phyloP scores from a whole-genome alignment of 2,329 filamentous ascomycete genomes.

The Dothideomycetes sp. region DNA sequence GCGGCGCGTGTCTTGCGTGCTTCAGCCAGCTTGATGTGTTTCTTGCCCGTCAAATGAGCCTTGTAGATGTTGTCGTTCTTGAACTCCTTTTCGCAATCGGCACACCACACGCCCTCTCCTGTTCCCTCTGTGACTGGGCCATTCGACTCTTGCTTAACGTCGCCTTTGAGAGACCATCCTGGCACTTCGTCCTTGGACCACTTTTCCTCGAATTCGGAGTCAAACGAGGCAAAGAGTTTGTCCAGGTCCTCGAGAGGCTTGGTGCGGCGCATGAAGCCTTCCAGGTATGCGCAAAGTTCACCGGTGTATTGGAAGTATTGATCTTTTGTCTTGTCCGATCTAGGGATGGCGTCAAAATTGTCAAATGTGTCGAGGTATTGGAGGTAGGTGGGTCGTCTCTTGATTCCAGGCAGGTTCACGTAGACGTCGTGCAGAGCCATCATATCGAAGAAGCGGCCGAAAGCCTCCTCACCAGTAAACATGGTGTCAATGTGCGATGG shows the following conservation, averaged over 20 bases:
- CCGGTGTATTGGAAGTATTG: constrained; percentile 85
- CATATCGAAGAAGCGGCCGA: constrained; percentile 84
- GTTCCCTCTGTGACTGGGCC: constrained; percentile 40
- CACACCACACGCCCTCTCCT: constrained; percentile 72
- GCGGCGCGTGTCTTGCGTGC: constrained; percentile 36
- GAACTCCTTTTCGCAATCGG: constrained; percentile 88
- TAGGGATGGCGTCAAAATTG: constrained; percentile 68
- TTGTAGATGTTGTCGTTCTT: constrained; percentile 93
- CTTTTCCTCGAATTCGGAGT: constrained; percentile 69
- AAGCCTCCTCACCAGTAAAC: constrained; percentile 93
- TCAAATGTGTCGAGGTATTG: constrained; percentile 92
- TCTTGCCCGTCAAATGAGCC: constrained; percentile 78
- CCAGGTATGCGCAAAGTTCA: constrained; percentile 69
- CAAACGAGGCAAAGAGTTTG: constrained; percentile 63
- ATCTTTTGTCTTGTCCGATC: constrained; percentile 79
- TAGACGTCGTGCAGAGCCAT: constrained; percentile 76
- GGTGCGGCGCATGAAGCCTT: constrained; percentile 75
- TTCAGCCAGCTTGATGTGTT: constrained; percentile 78
- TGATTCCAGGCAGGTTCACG: constrained; percentile 77
- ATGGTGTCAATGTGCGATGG: constrained; percentile 71
- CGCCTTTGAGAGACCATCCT: constrained; percentile 48
- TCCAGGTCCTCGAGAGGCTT: constrained; percentile 78
- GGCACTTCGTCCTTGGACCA: constrained; percentile 73
- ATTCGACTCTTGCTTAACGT: constrained; percentile 24
- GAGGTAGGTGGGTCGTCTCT: constrained; percentile 68